phyloP scores from a whole-genome alignment of 192 early-diverging fungal species.

The Coemansia sp. region DNA sequence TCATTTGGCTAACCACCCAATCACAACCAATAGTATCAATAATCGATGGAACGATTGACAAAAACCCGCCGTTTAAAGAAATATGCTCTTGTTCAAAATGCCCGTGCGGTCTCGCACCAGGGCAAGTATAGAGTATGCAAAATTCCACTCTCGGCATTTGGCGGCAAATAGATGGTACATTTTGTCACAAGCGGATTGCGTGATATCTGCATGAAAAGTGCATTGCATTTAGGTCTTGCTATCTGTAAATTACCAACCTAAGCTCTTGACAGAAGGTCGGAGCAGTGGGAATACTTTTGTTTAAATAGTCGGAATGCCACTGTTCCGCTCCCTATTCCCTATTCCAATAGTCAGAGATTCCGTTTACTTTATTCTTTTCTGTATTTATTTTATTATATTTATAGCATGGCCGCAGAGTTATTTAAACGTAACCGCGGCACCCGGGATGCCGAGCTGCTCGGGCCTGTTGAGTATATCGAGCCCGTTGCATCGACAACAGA shows the following conservation, averaged over 20 bases:
- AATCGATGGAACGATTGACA: no score
- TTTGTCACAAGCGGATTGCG: conserved; percentile 10
- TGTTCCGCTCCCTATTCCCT: neutral
- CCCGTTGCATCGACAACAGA: conserved; percentile 36
- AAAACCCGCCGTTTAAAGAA: no score
- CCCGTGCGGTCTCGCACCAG: no score
- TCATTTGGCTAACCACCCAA: conserved; percentile 3
- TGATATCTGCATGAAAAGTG: conserved; percentile 1
- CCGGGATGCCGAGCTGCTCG: neutral
- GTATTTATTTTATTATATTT: neutral
- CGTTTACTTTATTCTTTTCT: conserved; percentile 3
- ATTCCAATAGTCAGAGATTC: neutral
- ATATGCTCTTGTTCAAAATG: no score
- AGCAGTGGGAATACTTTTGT: neutral
- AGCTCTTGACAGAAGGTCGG: neutral
- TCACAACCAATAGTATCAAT: neutral
- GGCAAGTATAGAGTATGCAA: neutral
- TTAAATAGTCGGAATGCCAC: no score
- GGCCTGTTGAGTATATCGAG: conserved; percentile 37
- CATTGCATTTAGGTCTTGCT: neutral
- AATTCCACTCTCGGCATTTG: neutral
- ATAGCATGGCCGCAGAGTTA: neutral
- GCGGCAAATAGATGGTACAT: neutral
- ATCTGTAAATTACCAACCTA: neutral
- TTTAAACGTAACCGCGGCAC: neutral